Evolutionary conservation across 2,329 filamentous ascomycete genomes (phyloP).

Genomic region (Purpureocillium takamizusanense): DNA sequence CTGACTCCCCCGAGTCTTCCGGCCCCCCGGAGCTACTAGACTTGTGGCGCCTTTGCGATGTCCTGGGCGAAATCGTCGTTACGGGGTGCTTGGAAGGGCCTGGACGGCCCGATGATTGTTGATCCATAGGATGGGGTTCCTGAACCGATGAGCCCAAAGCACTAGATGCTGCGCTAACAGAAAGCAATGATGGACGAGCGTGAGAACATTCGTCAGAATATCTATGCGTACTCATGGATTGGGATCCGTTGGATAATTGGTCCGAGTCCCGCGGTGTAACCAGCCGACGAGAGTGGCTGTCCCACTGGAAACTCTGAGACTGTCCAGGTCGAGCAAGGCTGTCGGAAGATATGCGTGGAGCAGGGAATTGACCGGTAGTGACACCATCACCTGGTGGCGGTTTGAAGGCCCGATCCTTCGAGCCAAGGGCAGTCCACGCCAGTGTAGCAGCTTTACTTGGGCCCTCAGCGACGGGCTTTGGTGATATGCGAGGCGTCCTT

Average conservation of each 20-base stretch:
- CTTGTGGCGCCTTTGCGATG: not conserved
- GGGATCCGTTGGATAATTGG: slow-evolving; percentile 13
- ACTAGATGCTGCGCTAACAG: slow-evolving; percentile 47
- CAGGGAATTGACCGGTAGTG: not conserved
- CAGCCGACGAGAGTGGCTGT: slow-evolving; percentile 44
- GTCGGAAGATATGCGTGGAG: slow-evolving; percentile 20
- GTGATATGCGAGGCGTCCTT: slow-evolving; percentile 29
- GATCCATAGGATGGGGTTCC: too few species aligned
- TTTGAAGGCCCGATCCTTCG: slow-evolving; percentile 25
- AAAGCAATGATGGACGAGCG: slow-evolving; percentile 35
- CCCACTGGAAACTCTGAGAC: slow-evolving; percentile 35
- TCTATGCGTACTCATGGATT: slow-evolving; percentile 19
- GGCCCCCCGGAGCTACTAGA: slow-evolving; percentile 6
- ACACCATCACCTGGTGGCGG: slow-evolving; percentile 15
- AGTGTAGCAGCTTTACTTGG: slow-evolving; percentile 56
- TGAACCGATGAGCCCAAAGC: slow-evolving; percentile 30
- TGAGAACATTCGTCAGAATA: slow-evolving; percentile 31
- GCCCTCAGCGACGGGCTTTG: slow-evolving; percentile 37
- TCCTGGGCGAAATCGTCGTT: too few species aligned
- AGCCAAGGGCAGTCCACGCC: slow-evolving; percentile 45
- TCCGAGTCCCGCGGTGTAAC: slow-evolving; percentile 29
- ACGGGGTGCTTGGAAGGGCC: not conserved
- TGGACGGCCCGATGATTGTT: slow-evolving; percentile 5
- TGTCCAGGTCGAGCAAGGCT: slow-evolving; percentile 19
- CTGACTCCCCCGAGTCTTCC: slow-evolving; percentile 14